Evolutionary conservation across 139 green algal genomes (phyloP).

Genomic region (Auxenochlorella pyrenoidosa): DNA sequence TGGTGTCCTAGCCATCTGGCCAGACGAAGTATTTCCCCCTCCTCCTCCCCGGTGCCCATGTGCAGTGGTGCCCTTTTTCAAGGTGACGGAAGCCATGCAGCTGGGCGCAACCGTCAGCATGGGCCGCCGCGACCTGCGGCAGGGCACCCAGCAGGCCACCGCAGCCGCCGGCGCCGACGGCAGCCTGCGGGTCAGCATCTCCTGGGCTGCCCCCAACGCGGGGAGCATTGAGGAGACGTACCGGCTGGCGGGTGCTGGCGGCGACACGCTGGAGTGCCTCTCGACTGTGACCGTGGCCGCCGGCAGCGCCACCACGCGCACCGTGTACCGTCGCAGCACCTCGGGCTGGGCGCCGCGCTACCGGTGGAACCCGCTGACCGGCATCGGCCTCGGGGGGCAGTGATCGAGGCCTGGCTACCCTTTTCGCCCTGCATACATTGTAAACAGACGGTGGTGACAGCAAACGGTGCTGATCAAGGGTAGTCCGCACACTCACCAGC

Average conservation of each 20-base stretch:
- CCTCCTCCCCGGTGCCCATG: neutral
- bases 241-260: neutral
- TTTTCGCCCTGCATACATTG: no score
- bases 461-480: no score
- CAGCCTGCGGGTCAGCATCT: conserved; percentile 13
- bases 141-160: conserved; percentile 16
- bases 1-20: neutral
- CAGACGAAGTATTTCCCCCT: neutral
- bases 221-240: conserved; percentile 26
- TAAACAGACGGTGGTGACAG: no score
- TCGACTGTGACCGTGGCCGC: conserved; percentile 22
- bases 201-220: conserved; percentile 37
- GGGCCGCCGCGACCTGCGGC: conserved; percentile 30
- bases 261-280: conserved; percentile 10
- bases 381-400: neutral
- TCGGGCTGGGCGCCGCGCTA: conserved; percentile 26
- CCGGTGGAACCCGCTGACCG: conserved; percentile 34
- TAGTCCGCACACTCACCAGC: no score
- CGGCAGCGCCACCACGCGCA: conserved; percentile 25
- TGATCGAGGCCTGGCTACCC: no score
- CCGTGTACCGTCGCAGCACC: conserved; percentile 17
- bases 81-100: conserved; percentile 32
- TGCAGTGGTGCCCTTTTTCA: conserved; percentile 57
- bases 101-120: neutral
- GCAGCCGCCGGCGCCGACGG: neutral